These are phyloP conservation scores for Iberis pinnata DNA, from an alignment of 345 rosid genomes.

Conservation along the genomic window DNA sequence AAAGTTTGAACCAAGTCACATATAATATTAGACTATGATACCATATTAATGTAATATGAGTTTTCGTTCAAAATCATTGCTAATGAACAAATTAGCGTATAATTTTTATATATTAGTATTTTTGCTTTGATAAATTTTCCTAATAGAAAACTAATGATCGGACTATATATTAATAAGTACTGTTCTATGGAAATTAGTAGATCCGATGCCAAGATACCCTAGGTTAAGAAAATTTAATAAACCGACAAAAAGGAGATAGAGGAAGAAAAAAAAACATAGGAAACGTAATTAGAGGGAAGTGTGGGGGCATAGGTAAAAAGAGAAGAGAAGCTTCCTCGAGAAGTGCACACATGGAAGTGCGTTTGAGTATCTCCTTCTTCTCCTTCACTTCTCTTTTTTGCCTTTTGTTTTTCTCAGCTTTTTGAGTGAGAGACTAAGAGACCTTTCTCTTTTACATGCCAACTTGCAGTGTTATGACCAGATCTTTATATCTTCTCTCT, in stretches of 20 bases:
- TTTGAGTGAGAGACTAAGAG: conserved; percentile 15
- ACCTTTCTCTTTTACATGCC: conserved; percentile 50
- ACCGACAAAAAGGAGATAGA: neutral
- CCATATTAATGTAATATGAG: too few relatives aligned
- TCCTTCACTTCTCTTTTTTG: conserved; percentile 25
- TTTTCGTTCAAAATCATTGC: too few relatives aligned
- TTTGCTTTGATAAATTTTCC: too few relatives aligned
- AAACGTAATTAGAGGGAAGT: conserved; percentile 20
- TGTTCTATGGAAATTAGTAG: too few relatives aligned
- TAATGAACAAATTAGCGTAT: too few relatives aligned
- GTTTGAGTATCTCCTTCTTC: conserved; percentile 26
- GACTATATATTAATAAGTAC: too few relatives aligned
- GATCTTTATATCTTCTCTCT: conserved; percentile 33
- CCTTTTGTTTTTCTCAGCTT: conserved; percentile 35
- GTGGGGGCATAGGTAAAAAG: conserved; percentile 23
- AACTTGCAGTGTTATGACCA: conserved; percentile 42
- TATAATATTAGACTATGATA: too few relatives aligned
- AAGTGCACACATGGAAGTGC: conserved; percentile 33
- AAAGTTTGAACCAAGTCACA: too few relatives aligned
- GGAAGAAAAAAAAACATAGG: neutral
- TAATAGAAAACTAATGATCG: too few relatives aligned
- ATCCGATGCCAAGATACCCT: too few relatives aligned
- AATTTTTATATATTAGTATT: too few relatives aligned
- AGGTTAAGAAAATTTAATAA: neutral
- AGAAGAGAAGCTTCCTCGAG: conserved; percentile 38